Percentiles rank a stretch among this genome's conserved stretches.
These are phyloP conservation scores for Penicillium sp. DNA, from an alignment of 2,329 filamentous ascomycete genomes.

Conservation along the genomic window DNA sequence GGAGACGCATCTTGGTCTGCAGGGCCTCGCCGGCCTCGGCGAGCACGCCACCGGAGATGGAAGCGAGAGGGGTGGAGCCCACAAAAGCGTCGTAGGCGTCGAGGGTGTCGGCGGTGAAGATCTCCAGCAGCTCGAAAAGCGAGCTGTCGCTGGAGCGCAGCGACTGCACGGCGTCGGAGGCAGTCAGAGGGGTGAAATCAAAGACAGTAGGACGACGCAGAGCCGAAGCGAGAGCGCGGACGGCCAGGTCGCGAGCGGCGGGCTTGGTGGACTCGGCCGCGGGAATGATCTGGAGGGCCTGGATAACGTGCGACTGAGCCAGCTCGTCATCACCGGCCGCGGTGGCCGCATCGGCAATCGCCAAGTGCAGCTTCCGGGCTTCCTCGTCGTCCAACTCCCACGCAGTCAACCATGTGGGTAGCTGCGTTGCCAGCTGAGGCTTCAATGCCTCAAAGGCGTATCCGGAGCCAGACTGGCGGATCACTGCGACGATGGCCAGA, in stretches of 20 bases:
- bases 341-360: conserved; percentile 73
- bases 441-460: conserved; percentile 78
- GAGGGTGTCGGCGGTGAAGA: conserved; percentile 89
- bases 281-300: conserved; percentile 74
- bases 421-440: conserved; percentile 69
- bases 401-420: conserved; percentile 73
- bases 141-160: conserved; percentile 77
- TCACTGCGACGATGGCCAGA: conserved; percentile 77
- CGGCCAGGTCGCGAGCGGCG: conserved; percentile 56
- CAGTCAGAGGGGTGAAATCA: conserved; percentile 68
- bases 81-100: conserved; percentile 96
- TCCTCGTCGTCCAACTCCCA: conserved; percentile 83
- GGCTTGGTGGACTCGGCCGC: conserved; percentile 51
- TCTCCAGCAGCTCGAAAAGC: conserved; percentile 88
- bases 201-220: conserved; percentile 62
- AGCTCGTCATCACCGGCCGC: conserved; percentile 73
- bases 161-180: conserved; percentile 73
- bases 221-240: conserved; percentile 63
- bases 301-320: conserved; percentile 66
- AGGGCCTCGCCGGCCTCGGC: conserved; percentile 71
- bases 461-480: conserved; percentile 65
- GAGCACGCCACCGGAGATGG: conserved; percentile 78
- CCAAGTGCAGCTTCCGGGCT: conserved; percentile 76
- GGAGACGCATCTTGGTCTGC: conserved; percentile 90
- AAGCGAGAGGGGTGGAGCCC: conserved; percentile 50